Evolutionary conservation across 441 rosid species (phyloP).

Genomic region (Isatis lusitanica): DNA sequence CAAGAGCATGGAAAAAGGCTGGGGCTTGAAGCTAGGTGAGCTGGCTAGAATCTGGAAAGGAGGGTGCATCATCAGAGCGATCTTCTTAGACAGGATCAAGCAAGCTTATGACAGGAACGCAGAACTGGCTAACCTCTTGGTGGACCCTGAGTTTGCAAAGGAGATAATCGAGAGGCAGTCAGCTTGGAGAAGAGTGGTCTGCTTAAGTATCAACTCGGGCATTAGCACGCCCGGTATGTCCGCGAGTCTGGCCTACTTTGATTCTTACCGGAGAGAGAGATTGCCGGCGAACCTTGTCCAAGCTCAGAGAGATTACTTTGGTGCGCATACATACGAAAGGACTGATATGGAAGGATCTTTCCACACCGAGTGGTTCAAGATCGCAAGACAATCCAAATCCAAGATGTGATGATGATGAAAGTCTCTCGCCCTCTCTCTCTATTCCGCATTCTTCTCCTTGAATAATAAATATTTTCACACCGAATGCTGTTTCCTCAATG

Average conservation of each 20-base stretch:
- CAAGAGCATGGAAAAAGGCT: conserved; percentile 80
- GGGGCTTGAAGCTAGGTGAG: conserved; percentile 87
- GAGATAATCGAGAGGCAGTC: conserved; percentile 85
- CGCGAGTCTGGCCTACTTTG: conserved; percentile 89
- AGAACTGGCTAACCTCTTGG: conserved; percentile 82
- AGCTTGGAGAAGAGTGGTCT: conserved; percentile 89
- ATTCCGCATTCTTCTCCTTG: conserved; percentile 12
- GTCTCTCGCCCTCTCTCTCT: not conserved
- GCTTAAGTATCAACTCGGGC: conserved; percentile 83
- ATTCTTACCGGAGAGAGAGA: conserved; percentile 76
- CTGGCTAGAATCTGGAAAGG: conserved; percentile 95
- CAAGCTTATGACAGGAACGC: conserved; percentile 86
- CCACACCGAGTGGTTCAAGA: conserved; percentile 97
- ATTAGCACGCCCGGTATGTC: conserved; percentile 97
- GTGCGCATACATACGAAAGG: conserved; percentile 94
- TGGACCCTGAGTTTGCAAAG: conserved; percentile 91
- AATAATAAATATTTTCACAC: conserved; percentile 31
- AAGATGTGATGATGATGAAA: conserved; percentile 42
- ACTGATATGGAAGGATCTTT: conserved; percentile 79
- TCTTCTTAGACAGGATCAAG: conserved; percentile 90
- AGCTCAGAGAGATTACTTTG: conserved; percentile 91
- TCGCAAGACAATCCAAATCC: conserved; percentile 61
- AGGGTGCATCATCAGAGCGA: conserved; percentile 90
- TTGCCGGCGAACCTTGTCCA: conserved; percentile 90
- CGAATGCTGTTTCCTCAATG: conserved; percentile 6